These are phyloP conservation scores for Cnidoscolus chayamansa DNA, from an alignment of 441 rosid genomes.

Conservation along the genomic window DNA sequence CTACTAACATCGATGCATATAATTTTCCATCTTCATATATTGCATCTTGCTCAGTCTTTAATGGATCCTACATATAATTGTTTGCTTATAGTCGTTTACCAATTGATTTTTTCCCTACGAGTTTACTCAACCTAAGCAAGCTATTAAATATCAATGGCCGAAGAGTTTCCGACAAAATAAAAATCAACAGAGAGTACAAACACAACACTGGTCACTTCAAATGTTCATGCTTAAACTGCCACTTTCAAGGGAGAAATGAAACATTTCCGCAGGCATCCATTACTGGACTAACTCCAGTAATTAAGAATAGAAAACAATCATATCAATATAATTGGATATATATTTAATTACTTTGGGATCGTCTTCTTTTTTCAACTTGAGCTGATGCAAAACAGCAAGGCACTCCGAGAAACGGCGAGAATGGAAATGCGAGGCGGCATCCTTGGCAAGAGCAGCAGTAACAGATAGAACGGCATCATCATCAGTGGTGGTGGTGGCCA, in stretches of 20 bases:
- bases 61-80: too few species aligned
- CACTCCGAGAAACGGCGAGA: slow-evolving; percentile 69
- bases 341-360: slow-evolving; percentile 68
- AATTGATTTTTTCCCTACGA: background rate
- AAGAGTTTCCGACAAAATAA: background rate
- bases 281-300: background rate
- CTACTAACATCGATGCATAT: background rate
- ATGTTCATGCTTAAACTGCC: background rate
- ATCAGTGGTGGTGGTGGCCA: slow-evolving; percentile 20
- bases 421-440: slow-evolving; percentile 58
- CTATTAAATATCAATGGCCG: background rate
- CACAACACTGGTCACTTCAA: background rate
- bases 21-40: background rate
- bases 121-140: slow-evolving; percentile 3
- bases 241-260: background rate
- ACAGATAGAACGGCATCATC: slow-evolving; percentile 53
- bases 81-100: background rate
- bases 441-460: slow-evolving; percentile 58
- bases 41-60: background rate
- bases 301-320: background rate
- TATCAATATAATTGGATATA: background rate
- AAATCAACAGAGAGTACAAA: background rate
- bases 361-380: slow-evolving; percentile 55
- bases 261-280: background rate
- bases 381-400: slow-evolving; percentile 61